phyloP scores from a whole-genome alignment of 176 grass and related monocot species.

The Echinochloa phyllopogon region DNA sequence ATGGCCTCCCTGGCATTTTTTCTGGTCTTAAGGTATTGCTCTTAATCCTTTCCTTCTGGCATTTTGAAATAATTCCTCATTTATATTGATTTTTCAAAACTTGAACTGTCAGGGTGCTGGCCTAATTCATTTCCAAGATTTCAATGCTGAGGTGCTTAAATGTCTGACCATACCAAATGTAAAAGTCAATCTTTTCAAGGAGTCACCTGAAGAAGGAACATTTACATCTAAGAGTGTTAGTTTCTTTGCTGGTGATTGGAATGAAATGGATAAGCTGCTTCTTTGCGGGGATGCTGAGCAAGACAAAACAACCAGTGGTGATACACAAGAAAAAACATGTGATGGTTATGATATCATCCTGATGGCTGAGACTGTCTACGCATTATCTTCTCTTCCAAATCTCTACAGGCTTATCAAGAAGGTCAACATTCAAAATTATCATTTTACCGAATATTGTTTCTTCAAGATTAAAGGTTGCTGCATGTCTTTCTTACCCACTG shows the following conservation, averaged over 20 bases:
- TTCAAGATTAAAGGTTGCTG: neutral
- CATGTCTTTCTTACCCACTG: constrained; percentile 24
- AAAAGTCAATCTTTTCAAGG: constrained; percentile 68
- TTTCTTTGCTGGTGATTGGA: constrained; percentile 97
- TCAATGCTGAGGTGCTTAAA: constrained; percentile 93
- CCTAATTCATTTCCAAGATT: constrained; percentile 94
- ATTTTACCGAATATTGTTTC: constrained; percentile 21
- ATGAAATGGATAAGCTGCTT: constrained; percentile 80
- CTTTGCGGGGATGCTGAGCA: constrained; percentile 43
- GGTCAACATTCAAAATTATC: constrained; percentile 42
- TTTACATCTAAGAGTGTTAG: constrained; percentile 47
- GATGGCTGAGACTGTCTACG: constrained; percentile 96
- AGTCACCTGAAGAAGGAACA: constrained; percentile 46
- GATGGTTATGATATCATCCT: constrained; percentile 89
- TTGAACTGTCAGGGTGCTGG: constrained; percentile 66
- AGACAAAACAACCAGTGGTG: constrained; percentile 44
- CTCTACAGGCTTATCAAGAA: constrained; percentile 84
- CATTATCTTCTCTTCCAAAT: constrained; percentile 68
- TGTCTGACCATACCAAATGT: constrained; percentile 92
- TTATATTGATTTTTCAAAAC: constrained; percentile 37
- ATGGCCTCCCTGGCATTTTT: constrained; percentile 91
- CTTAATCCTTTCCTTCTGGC: constrained; percentile 31
- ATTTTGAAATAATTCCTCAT: constrained; percentile 23
- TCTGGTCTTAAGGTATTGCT: constrained; percentile 66
- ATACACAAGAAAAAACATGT: constrained; percentile 30